Evolutionary conservation across 148 eudicot species (phyloP), one percentile per base, ranked within the genome.

Genomic region (Bassia scoparia): DNA sequence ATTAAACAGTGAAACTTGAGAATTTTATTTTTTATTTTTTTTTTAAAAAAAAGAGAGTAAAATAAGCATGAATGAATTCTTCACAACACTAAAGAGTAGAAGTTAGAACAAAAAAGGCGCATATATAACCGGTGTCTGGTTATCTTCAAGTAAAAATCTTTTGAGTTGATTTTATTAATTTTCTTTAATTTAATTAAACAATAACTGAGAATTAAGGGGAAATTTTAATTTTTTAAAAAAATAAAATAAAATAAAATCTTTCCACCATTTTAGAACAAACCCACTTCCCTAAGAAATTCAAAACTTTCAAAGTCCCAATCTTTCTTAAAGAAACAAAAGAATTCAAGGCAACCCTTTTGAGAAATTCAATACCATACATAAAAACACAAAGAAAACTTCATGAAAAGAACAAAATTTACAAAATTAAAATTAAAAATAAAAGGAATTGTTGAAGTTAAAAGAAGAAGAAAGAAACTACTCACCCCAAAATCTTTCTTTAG

Each of bases 181-280:
- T 21, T n/a, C 9, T 21, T 21, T 33, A 73, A 48, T 33, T 5
- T 11, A 49, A 23, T 1, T 31, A 34, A 63, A 18, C 13, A n/a
- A 64, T 55, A 58, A 49, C 46, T 41, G 12, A 63, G 34, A 20
- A 73, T 33, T 62, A 46, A 3, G 37, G 15, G 46, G 16, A 74
- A 76, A 48, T 43, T 67, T 58, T 31, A 59, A 76, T 33, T 43
- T 67, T 58, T 31, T 46, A 46, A 56, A 38, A 17, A 24, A 76
- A 18, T 12, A 35, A 31, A 46, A 58, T n/a, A 14, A 74, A 34
- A 5, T 44, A 56, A 55, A 65, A 18, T 43, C 24, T 58, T 75
- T 56, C 65, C 7, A 34, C 52, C 34, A 50, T 64, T 64, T 66
- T 37, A 27, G 5, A 48, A 48, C 44, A 33, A 66, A 74, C 71